Evolutionary conservation across 306 rosid genomes (phyloP).

Genomic region (Alnus glutinosa): DNA sequence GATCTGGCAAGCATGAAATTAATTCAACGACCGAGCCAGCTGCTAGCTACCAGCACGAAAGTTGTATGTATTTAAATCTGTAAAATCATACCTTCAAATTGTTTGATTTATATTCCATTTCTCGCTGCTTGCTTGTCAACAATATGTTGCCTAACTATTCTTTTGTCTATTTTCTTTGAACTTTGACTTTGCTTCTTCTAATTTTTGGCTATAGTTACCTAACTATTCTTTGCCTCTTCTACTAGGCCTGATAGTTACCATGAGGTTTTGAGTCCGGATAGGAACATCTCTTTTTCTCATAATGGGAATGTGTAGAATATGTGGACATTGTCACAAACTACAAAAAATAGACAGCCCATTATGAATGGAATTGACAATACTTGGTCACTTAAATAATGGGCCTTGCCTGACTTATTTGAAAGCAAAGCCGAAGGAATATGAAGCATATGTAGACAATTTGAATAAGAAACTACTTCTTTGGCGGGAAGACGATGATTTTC

Average conservation of each 20-base stretch:
- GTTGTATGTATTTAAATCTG: slow-evolving; percentile 35
- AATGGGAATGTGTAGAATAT: too few relatives aligned
- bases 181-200: not conserved
- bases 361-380: not conserved
- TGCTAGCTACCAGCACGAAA: slow-evolving; percentile 39
- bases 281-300: not conserved
- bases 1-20: slow-evolving; percentile 45
- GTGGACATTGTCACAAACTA: not conserved
- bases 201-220: not conserved
- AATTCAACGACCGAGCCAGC: slow-evolving; percentile 36
- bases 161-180: not conserved
- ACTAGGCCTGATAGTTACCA: not conserved
- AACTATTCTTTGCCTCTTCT: not conserved
- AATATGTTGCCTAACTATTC: not conserved
- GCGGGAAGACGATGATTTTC: not conserved
- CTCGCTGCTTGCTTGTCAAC: not conserved
- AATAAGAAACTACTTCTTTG: not conserved
- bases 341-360: not conserved
- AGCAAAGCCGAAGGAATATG: not conserved
- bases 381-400: not conserved
- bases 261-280: not conserved
- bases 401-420: not conserved
- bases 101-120: not conserved
- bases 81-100: not conserved
- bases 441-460: not conserved